These are phyloP conservation scores for Pulveroboletus sp. DNA, from an alignment of 768 basidiomycete genomes.

Conservation along the genomic window DNA sequence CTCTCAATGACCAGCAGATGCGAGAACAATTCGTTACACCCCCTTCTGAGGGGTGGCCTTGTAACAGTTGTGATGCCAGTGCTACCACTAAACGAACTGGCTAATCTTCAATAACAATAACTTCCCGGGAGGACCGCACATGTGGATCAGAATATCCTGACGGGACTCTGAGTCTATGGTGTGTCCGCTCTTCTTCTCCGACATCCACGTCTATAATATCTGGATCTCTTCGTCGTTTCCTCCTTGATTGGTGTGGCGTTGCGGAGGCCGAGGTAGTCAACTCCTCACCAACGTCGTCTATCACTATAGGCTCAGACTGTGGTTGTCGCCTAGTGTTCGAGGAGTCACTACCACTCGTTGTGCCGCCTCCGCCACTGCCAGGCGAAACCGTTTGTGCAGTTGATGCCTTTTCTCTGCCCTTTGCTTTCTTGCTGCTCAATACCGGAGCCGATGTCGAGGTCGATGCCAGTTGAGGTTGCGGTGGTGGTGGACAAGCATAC, in stretches of 20 bases:
- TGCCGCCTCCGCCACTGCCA: neutral
- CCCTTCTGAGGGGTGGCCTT: constrained; percentile 4
- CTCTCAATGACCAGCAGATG: neutral
- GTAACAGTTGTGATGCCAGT: neutral
- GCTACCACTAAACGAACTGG: too few species aligned
- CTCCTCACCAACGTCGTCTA: constrained; percentile 32
- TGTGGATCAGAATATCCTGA: constrained; percentile 10
- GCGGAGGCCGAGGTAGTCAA: constrained; percentile 1
- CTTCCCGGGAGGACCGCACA: constrained; percentile 31
- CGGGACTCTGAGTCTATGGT: constrained; percentile 16
- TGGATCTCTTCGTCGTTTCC: constrained; percentile 35
- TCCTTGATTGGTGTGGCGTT: constrained; percentile 12
- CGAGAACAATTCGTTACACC: constrained; percentile 5
- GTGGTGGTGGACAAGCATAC: constrained; percentile 51
- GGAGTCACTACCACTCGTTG: constrained; percentile 12
- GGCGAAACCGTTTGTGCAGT: constrained; percentile 2
- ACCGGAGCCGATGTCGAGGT: constrained; percentile 7
- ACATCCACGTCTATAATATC: constrained; percentile 29
- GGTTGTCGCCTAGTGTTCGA: constrained; percentile 13
- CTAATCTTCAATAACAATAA: constrained; percentile 44
- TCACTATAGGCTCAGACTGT: constrained; percentile 21
- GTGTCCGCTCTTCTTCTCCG: constrained; percentile 24
- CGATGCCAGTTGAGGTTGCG: constrained; percentile 14
- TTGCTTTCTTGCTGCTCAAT: constrained; percentile 20
- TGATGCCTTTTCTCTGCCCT: constrained; percentile 35